These are phyloP conservation scores for Trypanosoma brucei DNA, from an alignment of 208 protist genomes.

Conservation along the genomic window DNA sequence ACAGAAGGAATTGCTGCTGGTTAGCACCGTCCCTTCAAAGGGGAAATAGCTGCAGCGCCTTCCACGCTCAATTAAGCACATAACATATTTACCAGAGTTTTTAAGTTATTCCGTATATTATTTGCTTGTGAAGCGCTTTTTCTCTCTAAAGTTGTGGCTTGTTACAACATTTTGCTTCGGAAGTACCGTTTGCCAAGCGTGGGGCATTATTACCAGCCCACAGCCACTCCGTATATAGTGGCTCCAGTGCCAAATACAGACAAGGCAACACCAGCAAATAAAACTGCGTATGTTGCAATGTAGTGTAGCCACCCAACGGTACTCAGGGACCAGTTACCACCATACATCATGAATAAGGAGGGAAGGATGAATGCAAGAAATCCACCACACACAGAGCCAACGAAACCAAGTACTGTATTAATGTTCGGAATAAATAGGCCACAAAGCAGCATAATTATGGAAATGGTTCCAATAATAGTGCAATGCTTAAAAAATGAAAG, in stretches of 20 bases:
- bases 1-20: no score
- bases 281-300: conserved; percentile 39
- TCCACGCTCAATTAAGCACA: no score
- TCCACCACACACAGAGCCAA: conserved; percentile 64
- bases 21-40: no score
- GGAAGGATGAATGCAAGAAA: conserved; percentile 78
- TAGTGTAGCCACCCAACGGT: conserved; percentile 46
- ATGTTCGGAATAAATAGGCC: conserved; percentile 77
- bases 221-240: not conserved
- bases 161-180: no score
- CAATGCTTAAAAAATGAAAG: conserved; percentile 54
- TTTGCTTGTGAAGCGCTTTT: no score
- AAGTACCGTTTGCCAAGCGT: no score
- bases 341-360: conserved; percentile 71
- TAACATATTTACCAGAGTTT: no score
- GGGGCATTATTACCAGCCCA: no score
- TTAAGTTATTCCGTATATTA: no score
- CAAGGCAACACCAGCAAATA: conserved; percentile 51
- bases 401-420: conserved; percentile 65
- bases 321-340: conserved; percentile 43
- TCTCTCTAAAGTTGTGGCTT: no score
- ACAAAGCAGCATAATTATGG: conserved; percentile 46
- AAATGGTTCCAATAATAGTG: conserved; percentile 36
- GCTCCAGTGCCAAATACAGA: conserved; percentile 63
- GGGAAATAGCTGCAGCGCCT: no score